Conservation (phyloP, 2,329 filamentous ascomycete species). For the Celoporthe dispersa region DNA sequence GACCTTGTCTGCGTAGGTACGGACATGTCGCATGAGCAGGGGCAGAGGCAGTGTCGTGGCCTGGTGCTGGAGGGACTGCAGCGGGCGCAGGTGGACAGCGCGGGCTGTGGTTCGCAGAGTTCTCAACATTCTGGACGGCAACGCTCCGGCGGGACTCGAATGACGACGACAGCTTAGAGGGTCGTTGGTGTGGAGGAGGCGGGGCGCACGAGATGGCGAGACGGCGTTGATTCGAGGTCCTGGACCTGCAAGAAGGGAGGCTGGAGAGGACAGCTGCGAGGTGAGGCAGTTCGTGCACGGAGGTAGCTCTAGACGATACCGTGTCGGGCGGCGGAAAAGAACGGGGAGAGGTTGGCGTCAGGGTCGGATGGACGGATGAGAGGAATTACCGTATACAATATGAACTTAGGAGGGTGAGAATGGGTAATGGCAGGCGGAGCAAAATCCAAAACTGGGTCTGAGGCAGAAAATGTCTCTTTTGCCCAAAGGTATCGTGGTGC, state of each 20-base stretch:
- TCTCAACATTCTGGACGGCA: conserved; percentile 27
- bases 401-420: background rate
- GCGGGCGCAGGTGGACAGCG: conserved; percentile 38
- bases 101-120: conserved; percentile 36
- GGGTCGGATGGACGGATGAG: background rate
- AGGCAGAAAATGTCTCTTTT: conserved; percentile 20
- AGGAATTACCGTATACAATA: background rate
- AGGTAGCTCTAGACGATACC: background rate
- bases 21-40: conserved; percentile 59
- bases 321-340: background rate
- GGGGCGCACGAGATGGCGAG: background rate
- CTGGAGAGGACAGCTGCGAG: conserved; percentile 2
- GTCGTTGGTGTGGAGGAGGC: background rate
- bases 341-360: background rate
- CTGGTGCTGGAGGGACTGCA: conserved; percentile 37
- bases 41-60: conserved; percentile 45
- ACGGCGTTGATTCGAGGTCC: background rate
- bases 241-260: conserved; percentile 2
- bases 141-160: conserved; percentile 3
- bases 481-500: conserved; percentile 9
- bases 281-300: conserved; percentile 11
- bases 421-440: background rate
- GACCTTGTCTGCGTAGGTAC: conserved; percentile 75
- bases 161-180: background rate
- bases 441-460: conserved; percentile 17